These are phyloP conservation scores for Elasticomyces elasticus DNA, from an alignment of 495 filamentous ascomycete species.

Conservation along the genomic window DNA sequence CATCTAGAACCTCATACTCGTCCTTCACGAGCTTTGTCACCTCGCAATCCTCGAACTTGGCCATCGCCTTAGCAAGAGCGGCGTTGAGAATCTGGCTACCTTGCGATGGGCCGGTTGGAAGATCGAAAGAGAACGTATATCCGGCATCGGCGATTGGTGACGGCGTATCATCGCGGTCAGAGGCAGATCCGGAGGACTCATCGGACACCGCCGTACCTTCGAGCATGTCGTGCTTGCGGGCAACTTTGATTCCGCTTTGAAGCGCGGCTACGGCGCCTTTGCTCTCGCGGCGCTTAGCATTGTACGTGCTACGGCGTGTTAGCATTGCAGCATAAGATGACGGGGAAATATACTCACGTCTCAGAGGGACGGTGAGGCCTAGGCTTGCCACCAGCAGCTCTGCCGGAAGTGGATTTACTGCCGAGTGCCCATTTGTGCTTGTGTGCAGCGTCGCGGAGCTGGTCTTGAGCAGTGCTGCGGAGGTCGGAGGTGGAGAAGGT, in stretches of 20 bases:
- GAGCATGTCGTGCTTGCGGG: constrained; percentile 32
- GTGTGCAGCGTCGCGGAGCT: constrained; percentile 39
- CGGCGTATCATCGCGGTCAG: constrained; percentile 36
- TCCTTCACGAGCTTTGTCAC: constrained; percentile 48
- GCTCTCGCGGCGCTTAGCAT: constrained; percentile 24
- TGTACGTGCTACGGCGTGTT: constrained; percentile 2
- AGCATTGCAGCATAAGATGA: background rate
- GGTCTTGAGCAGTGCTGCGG: constrained; percentile 32
- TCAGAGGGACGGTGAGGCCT: constrained; percentile 20
- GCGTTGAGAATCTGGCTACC: constrained; percentile 47
- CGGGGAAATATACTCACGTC: constrained; percentile 12
- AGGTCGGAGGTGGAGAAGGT: constrained; percentile 33
- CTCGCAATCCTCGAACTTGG: constrained; percentile 46
- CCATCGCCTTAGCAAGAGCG: constrained; percentile 45
- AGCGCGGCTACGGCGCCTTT: constrained; percentile 30
- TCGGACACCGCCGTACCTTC: constrained; percentile 16
- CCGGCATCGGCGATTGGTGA: constrained; percentile 35
- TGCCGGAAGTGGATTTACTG: constrained; percentile 17
- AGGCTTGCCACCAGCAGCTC: constrained; percentile 12
- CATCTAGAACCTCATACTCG: constrained; percentile 48
- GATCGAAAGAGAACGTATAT: constrained; percentile 41
- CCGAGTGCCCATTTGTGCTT: constrained; percentile 49
- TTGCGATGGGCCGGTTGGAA: constrained; percentile 34
- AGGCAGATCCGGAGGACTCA: constrained; percentile 29
- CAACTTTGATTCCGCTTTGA: constrained; percentile 29